Conservation (phyloP, 495 filamentous ascomycete species). For the Penicillium coffeae region DNA sequence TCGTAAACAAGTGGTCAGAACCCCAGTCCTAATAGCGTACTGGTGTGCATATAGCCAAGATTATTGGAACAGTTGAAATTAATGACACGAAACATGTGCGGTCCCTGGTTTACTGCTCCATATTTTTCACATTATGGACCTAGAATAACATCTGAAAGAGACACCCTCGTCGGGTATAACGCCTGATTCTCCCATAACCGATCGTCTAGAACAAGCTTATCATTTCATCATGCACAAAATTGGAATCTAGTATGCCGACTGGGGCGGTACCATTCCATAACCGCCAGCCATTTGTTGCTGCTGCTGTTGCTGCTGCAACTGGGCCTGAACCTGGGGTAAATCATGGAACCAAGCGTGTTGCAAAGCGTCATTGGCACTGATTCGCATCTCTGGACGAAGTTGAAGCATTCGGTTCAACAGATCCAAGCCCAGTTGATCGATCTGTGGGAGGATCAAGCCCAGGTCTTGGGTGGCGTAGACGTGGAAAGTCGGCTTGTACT, state of each 20-base stretch:
- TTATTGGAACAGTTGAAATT: too few relatives aligned
- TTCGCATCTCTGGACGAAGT: conserved; percentile 84
- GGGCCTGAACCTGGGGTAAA: conserved; percentile 48
- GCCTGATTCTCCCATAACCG: conserved; percentile 34
- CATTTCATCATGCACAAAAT: conserved; percentile 28
- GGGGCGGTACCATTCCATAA: conserved; percentile 41
- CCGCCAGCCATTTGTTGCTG: conserved; percentile 43
- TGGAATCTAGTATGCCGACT: conserved; percentile 32
- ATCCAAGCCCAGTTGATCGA: conserved; percentile 82
- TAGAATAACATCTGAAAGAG: conserved; percentile 3
- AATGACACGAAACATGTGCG: too few relatives aligned
- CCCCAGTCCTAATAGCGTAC: too few relatives aligned
- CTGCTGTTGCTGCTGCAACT: conserved; percentile 46
- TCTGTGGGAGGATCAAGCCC: conserved; percentile 77
- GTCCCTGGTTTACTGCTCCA: conserved; percentile 5
- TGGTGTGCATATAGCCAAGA: too few relatives aligned
- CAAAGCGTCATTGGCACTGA: conserved; percentile 78
- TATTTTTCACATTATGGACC: conserved; percentile 1
- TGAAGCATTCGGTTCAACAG: conserved; percentile 87
- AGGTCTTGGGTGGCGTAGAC: conserved; percentile 94
- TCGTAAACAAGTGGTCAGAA: too few relatives aligned
- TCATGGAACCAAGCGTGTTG: conserved; percentile 88
- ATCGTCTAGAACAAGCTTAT: conserved; percentile 28
- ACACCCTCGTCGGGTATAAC: conserved; percentile 28
- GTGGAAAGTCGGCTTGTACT: conserved; percentile 92